Conservation (phyloP, 1,284 basidiomycete genomes). For the Quambalaria eucalypti region DNA sequence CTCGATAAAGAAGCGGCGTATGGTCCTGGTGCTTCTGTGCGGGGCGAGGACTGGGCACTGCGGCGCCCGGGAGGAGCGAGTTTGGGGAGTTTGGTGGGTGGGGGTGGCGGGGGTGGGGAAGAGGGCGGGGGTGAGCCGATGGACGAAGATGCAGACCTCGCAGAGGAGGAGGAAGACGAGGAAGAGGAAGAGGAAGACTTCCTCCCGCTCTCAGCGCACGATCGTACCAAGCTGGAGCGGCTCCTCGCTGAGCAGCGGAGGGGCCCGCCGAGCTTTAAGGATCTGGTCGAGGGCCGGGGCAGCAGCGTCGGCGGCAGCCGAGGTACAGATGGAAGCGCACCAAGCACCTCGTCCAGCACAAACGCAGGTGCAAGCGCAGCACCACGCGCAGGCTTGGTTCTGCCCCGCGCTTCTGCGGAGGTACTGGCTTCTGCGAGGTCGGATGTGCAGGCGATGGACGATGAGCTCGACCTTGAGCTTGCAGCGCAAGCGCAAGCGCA, state of each 20-base stretch:
- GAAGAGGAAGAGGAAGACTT: conserved; percentile 1
- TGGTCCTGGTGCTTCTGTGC: not conserved
- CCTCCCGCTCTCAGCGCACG: conserved; percentile 2
- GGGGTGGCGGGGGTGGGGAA: not conserved
- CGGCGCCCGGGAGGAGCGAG: not conserved
- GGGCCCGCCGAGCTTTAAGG: conserved; percentile 1
- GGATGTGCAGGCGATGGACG: too few relatives aligned
- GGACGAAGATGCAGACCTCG: not conserved
- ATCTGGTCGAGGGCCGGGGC: not conserved
- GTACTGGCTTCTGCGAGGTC: too few relatives aligned
- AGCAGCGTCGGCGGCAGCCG: not conserved
- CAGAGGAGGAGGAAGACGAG: not conserved
- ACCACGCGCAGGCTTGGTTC: not conserved
- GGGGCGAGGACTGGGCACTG: not conserved
- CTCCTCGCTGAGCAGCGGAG: not conserved
- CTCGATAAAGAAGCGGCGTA: not conserved
- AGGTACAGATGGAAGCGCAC: not conserved
- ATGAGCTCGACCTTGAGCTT: too few relatives aligned
- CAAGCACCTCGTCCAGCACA: not conserved
- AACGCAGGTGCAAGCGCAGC: not conserved
- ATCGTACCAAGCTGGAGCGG: conserved; percentile 4
- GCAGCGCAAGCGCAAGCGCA: too few relatives aligned
- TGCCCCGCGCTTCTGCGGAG: too few relatives aligned
- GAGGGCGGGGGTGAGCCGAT: not conserved
- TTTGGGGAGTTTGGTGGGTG: not conserved